Evolutionary conservation across 305 asterid genomes (phyloP).

Genomic region (Rubia tinctorum): DNA sequence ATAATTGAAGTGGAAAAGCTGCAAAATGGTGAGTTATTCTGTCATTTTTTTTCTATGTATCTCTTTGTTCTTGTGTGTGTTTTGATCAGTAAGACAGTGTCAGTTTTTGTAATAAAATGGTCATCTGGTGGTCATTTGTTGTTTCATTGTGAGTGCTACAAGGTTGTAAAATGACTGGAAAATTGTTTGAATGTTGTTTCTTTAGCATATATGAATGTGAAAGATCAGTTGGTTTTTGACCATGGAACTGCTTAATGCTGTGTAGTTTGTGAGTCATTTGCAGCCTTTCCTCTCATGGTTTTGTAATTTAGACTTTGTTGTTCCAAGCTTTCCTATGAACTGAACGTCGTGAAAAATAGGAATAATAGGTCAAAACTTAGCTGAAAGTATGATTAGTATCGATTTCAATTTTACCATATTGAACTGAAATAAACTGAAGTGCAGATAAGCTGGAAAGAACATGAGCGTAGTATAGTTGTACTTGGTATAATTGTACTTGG

Average conservation of each 20-base stretch:
- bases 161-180: not conserved
- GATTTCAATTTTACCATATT: too few relatives aligned
- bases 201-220: not conserved
- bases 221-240: not conserved
- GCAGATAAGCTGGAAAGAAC: too few relatives aligned
- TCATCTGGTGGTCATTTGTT: not conserved
- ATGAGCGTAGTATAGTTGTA: too few relatives aligned
- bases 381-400: too few relatives aligned
- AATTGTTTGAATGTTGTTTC: not conserved
- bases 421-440: too few relatives aligned
- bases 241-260: not conserved
- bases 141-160: not conserved
- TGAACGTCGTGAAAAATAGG: too few relatives aligned
- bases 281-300: not conserved
- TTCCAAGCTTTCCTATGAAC: too few relatives aligned
- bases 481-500: not conserved
- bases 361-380: too few relatives aligned
- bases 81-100: not conserved
- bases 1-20: slow-evolving; percentile 13
- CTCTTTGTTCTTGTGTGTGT: not conserved
- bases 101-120: not conserved
- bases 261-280: not conserved
- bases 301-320: not conserved
- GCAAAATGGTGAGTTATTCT: slow-evolving; percentile 20
- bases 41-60: not conserved